Evolutionary conservation across 1,139 yeast genomes (phyloP).

Genomic region (Williopsis jadinii): DNA sequence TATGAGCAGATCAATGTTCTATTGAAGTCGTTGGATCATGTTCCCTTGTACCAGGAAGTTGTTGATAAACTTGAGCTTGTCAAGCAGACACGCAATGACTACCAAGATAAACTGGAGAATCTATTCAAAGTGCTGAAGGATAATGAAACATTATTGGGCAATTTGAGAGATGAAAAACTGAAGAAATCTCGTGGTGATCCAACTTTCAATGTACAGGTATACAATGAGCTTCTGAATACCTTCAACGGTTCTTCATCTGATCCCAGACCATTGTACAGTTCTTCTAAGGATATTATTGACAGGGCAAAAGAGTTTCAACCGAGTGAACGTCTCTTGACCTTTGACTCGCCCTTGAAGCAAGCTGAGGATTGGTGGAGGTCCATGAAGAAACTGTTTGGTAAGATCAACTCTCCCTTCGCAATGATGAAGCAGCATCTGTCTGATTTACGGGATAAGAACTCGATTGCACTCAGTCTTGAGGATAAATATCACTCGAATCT

Average conservation of each 20-base stretch:
- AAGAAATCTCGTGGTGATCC: slow-evolving; percentile 5
- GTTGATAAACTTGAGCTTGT: slow-evolving; percentile 16
- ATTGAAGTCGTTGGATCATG: neutral
- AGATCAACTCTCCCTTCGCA: slow-evolving; percentile 28
- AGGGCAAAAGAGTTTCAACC: slow-evolving; percentile 14
- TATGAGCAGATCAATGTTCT: slow-evolving; percentile 19
- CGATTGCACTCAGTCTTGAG: slow-evolving; percentile 32
- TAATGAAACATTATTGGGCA: slow-evolving; percentile 10
- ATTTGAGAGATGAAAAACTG: slow-evolving; percentile 6
- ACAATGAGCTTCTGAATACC: slow-evolving; percentile 8
- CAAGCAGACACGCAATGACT: slow-evolving; percentile 17
- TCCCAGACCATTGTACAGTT: slow-evolving; percentile 25
- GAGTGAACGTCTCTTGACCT: slow-evolving; percentile 5
- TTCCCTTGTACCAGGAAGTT: slow-evolving; percentile 21
- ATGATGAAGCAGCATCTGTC: slow-evolving; percentile 27
- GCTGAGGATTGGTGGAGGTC: slow-evolving; percentile 41
- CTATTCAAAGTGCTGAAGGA: slow-evolving; percentile 8
- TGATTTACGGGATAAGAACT: slow-evolving; percentile 29
- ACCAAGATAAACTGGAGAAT: slow-evolving; percentile 1
- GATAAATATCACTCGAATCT: slow-evolving; percentile 30
- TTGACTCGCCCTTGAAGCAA: slow-evolving; percentile 20
- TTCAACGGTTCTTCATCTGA: slow-evolving; percentile 24
- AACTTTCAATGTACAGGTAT: slow-evolving; percentile 2
- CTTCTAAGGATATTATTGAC: slow-evolving; percentile 23
- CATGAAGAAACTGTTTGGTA: slow-evolving; percentile 34